Conservation (phyloP, 805 yeast species). For the Suhomyces faveliae region DNA sequence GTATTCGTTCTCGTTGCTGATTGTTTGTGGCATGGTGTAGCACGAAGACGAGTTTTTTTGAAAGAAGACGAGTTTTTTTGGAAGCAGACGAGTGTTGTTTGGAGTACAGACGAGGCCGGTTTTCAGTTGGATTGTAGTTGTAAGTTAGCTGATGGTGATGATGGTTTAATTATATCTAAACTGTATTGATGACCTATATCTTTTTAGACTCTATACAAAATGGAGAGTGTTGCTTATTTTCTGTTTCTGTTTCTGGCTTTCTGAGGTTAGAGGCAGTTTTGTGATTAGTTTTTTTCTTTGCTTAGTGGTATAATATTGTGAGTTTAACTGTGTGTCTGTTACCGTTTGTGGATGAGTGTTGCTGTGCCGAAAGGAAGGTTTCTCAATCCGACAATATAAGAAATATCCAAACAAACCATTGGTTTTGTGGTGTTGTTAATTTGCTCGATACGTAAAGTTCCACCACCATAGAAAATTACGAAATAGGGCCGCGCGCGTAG, state of each 20-base stretch:
- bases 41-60: neutral
- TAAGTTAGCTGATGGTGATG: neutral
- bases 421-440: slow-evolving; percentile 7
- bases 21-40: slow-evolving; percentile 14
- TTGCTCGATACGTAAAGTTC: slow-evolving; percentile 2
- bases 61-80: neutral
- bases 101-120: neutral
- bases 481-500: neutral
- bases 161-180: neutral
- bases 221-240: neutral
- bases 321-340: neutral
- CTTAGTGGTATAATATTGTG: neutral
- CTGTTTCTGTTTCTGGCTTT: slow-evolving; percentile 4
- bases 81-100: neutral
- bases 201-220: neutral
- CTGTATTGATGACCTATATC: neutral
- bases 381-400: slow-evolving; percentile 5
- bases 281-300: neutral
- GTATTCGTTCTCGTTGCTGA: slow-evolving; percentile 42
- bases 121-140: neutral
- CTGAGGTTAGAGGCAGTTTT: neutral
- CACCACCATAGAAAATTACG: neutral
- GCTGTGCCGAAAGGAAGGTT: neutral
- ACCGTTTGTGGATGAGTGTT: slow-evolving; percentile 2
- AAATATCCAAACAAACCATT: slow-evolving; percentile 4